Evolutionary conservation across 768 basidiomycete species (phyloP), one percentile per base, ranked within the genome.

Genomic region (Mycena albidolilacea): DNA sequence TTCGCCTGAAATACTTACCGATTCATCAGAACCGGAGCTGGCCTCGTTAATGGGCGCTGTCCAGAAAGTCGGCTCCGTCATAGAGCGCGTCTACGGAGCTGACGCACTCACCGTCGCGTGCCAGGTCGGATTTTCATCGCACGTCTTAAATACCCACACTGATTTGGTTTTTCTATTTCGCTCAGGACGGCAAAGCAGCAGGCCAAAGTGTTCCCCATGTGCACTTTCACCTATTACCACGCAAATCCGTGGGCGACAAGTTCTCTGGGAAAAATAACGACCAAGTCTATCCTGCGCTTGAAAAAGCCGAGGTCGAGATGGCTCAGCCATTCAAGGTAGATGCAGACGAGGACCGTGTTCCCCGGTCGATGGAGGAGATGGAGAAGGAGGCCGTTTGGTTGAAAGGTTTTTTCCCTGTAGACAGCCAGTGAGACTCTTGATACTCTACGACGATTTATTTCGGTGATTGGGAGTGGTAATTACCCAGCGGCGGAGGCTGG

Each of bases 191-290:
- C 14, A 88, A 87, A 72, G 94, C 93, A 15, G 94, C 97, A 1
- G 97, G 96, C 0, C 88, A 88, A 79, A 84, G 82, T 39, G 90
- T 96, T n/a, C 91, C 95, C 1, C 98, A 99, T 79, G 95, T 98
- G n/a, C 98, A 99, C 82, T 93, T 98, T 76, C 98, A 99, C 80
- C 82, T 99, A 38, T 83, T 99, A 6, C 98, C 98, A 23, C 91
- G 97, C 2, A 91, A 91, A 78, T 83, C 87, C 41, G 85, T 84
- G 59, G 92, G 92, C 12, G 94, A 95, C 81, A 84, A 82, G 23
- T 95, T 94, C 79, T 85, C 89, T 21, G 83, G 75, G 21, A 46
- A 80, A 14, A 84, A 83, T 66, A 93, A 91, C 77, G 93, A 95
- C 80, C 90, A 89, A n/a, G 81, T 96, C 52, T 95, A 98, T 81